Evolutionary conservation across 2,329 filamentous ascomycete species (phyloP).

Genomic region (Xylariaceae sp.): DNA sequence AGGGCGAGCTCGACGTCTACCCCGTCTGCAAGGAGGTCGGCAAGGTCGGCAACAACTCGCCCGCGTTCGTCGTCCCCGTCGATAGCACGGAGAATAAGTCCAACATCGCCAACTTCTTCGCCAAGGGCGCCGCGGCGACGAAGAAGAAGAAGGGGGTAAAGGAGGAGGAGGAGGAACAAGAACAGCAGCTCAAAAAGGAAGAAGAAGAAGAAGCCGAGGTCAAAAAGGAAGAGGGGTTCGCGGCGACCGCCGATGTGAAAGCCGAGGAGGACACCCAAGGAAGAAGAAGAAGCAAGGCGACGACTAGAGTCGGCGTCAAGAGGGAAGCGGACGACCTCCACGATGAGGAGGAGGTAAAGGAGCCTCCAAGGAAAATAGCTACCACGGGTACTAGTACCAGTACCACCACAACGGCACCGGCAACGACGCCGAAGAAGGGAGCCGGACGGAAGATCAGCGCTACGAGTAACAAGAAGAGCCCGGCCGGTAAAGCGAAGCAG

Average conservation of each 20-base stretch:
- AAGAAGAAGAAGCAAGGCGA: not conserved
- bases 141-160: conserved; percentile 11
- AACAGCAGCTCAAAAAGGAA: not conserved
- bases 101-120: conserved; percentile 94
- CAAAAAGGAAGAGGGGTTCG: conserved; percentile 30
- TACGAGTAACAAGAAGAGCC: conserved; percentile 45
- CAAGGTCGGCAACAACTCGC: conserved; percentile 90
- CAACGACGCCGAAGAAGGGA: conserved; percentile 29
- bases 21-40: conserved; percentile 87
- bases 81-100: conserved; percentile 86
- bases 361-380: conserved; percentile 33
- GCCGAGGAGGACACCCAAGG: conserved; percentile 13
- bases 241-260: conserved; percentile 8
- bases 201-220: conserved; percentile 19
- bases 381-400: too few relatives aligned
- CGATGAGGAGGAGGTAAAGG: conserved; percentile 20
- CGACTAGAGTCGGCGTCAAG: conserved; percentile 29
- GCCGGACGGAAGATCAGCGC: conserved; percentile 42
- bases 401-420: too few relatives aligned
- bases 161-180: conserved; percentile 4
- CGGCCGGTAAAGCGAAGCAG: conserved; percentile 33
- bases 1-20: conserved; percentile 80
- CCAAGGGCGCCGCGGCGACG: conserved; percentile 51
- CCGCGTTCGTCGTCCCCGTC: conserved; percentile 79
- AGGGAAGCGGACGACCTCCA: conserved; percentile 28